Evolutionary conservation across 2,329 filamentous ascomycete genomes (phyloP).

Genomic region (Fusarium succisae): DNA sequence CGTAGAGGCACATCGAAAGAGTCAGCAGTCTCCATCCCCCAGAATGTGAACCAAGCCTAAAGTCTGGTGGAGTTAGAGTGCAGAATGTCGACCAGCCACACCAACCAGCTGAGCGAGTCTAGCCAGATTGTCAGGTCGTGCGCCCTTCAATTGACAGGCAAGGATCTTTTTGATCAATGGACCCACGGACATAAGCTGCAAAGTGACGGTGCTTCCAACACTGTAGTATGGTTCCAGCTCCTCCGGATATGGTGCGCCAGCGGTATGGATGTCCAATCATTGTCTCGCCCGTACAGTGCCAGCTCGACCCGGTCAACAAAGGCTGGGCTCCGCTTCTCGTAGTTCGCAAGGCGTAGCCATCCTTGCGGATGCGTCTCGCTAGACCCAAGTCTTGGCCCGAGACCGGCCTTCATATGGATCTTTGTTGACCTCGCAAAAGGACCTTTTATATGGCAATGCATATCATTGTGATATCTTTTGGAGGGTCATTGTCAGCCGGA

Average conservation of each 20-base stretch:
- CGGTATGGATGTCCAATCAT: slow-evolving; percentile 6
- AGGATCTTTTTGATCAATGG: slow-evolving; percentile 29
- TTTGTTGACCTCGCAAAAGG: neutral
- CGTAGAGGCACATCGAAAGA: slow-evolving; percentile 13
- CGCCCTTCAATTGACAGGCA: slow-evolving; percentile 46
- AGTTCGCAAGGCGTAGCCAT: slow-evolving; percentile 41
- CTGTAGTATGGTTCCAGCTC: slow-evolving; percentile 21
- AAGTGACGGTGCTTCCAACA: slow-evolving; percentile 21
- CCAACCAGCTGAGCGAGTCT: slow-evolving; percentile 33
- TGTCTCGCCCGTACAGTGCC: slow-evolving; percentile 25
- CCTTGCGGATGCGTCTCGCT: slow-evolving; percentile 14
- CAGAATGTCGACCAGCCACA: slow-evolving; percentile 32
- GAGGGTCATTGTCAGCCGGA: neutral
- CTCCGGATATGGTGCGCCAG: neutral
- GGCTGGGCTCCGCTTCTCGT: slow-evolving; percentile 42
- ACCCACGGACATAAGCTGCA: slow-evolving; percentile 17
- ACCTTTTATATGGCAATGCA: neutral
- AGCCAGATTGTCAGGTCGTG: slow-evolving; percentile 39
- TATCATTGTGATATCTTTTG: neutral
- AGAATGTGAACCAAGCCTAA: slow-evolving; percentile 11
- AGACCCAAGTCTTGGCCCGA: slow-evolving; percentile 24
- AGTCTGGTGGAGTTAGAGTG: slow-evolving; percentile 25
- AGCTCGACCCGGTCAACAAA: neutral
- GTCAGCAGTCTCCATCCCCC: slow-evolving; percentile 25
- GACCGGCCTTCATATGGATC: slow-evolving; percentile 30